Evolutionary conservation across 1,284 basidiomycete species (phyloP).

Genomic region (Heterobasidion annosum): DNA sequence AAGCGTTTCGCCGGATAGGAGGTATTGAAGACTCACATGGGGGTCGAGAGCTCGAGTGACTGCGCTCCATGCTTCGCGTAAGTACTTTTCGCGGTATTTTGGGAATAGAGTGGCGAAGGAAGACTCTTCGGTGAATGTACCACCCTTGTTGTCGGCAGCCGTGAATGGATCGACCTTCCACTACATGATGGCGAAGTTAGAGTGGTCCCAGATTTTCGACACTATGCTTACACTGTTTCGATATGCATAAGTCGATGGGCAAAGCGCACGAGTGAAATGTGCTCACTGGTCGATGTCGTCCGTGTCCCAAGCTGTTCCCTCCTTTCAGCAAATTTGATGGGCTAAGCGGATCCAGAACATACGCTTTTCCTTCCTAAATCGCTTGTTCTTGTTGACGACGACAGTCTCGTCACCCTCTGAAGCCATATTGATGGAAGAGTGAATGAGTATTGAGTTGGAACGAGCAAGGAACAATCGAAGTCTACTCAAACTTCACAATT

Average conservation of each 20-base stretch:
- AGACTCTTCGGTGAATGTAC: constrained; percentile 89
- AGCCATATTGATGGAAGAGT: constrained; percentile 27
- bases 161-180: constrained; percentile 88
- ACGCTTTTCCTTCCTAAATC: constrained; percentile 91
- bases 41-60: constrained; percentile 84
- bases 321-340: neutral
- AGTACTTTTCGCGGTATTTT: constrained; percentile 96
- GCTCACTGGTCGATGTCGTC: constrained; percentile 97
- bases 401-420: constrained; percentile 32
- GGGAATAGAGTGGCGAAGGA: constrained; percentile 98
- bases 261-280: constrained; percentile 1
- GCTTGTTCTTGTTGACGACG: constrained; percentile 74
- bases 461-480: too few relatives aligned
- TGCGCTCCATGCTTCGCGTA: constrained; percentile 90
- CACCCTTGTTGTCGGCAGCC: constrained; percentile 67
- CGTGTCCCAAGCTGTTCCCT: constrained; percentile 85
- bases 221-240: constrained; percentile 22
- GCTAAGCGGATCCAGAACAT: constrained; percentile 15
- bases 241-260: constrained; percentile 11
- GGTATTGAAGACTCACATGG: constrained; percentile 41
- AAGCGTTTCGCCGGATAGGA: neutral
- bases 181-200: constrained; percentile 24
- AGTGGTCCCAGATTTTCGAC: constrained; percentile 1
- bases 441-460: too few relatives aligned
- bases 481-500: neutral